Evolutionary conservation across 208 protist genomes (phyloP), one percentile per base, ranked within the genome.

Genomic region (Leishmania martiniquensis): DNA sequence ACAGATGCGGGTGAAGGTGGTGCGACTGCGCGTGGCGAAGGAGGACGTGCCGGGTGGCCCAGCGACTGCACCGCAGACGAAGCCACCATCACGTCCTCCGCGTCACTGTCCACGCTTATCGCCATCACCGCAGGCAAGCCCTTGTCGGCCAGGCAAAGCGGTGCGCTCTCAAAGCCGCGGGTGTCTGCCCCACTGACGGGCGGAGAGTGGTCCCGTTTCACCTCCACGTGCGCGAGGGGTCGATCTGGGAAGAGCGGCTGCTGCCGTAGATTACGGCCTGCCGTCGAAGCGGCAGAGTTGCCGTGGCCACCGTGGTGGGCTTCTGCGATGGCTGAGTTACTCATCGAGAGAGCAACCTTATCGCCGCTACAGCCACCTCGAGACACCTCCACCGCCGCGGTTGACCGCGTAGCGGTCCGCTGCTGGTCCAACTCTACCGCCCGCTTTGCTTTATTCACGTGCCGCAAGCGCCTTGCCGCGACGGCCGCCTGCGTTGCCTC

Each of bases 401-500:
- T 49, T 15, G 51, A 65, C 17, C 13, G 22, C n/a, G 67, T 25
- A n/a, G 57, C 45, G 59, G 47, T 13, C 47, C 37, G 62, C 54
- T 54, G 29, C 65, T 22, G 32, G 47, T 29, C 42, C 72, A 85
- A 6, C 73, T 85, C 73, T 25, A 65, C 49, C 22, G 29, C 60
- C 15, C 83, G 66, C 77, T 74, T 51, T 32, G 62, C 45, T 51
- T 51, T 75, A 34, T 88, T 90, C 10, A 49, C 37, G 37, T 66
- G 67, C n/a, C 66, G 81, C 81, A 80, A 55, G 78, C 82, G 68
- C 77, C 72, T 67, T 44, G 71, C 67, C 49, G 44, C 52, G 51
- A 52, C 65, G 39, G 75, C 72, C 5, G 42, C 22, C 57, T 83
- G 73, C 59, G 59, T 60, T 29, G 69, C 72, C 25, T 83, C 71